Conservation (phyloP, 2,329 filamentous ascomycete genomes). For the Boeremia lycopersici region DNA sequence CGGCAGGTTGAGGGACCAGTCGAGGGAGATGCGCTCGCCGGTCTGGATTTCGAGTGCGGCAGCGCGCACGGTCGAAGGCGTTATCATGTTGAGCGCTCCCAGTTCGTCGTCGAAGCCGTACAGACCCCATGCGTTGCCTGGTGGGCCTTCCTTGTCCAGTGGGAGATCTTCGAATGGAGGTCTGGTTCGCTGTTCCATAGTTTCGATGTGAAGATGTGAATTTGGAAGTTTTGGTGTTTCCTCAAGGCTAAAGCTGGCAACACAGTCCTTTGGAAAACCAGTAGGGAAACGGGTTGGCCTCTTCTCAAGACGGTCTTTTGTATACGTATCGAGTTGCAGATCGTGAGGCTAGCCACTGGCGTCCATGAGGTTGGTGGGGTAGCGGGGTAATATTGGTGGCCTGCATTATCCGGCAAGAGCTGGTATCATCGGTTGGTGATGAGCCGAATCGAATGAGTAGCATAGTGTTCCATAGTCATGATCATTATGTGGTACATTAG, state of each 20-base stretch:
- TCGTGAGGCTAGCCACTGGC: slow-evolving; percentile 27
- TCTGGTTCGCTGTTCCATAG: slow-evolving; percentile 29
- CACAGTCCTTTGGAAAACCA: neutral
- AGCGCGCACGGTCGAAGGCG: slow-evolving; percentile 50
- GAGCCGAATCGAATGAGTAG: neutral
- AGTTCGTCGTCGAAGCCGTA: slow-evolving; percentile 59
- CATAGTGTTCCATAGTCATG: neutral
- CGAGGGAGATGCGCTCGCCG: slow-evolving; percentile 47
- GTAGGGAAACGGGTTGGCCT: neutral
- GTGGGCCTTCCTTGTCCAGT: slow-evolving; percentile 56
- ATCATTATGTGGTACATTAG: slow-evolving; percentile 16
- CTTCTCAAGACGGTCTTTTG: slow-evolving; percentile 7
- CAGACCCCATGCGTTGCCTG: slow-evolving; percentile 63
- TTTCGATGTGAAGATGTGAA: neutral
- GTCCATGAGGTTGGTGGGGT: slow-evolving; percentile 12
- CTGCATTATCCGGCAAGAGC: slow-evolving; percentile 9
- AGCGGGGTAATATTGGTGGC: slow-evolving; percentile 9
- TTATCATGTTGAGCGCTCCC: slow-evolving; percentile 62
- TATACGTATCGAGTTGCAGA: slow-evolving; percentile 30
- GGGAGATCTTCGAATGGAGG: slow-evolving; percentile 56
- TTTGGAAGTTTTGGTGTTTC: neutral
- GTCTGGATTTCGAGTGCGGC: slow-evolving; percentile 55
- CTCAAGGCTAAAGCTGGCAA: no score
- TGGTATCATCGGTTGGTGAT: neutral
- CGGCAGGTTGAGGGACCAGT: slow-evolving; percentile 51